Percentiles rank a stretch among this genome's conserved stretches.
These are phyloP conservation scores for Coffea canephora DNA, from an alignment of 257 asterid genomes.

Conservation along the genomic window DNA sequence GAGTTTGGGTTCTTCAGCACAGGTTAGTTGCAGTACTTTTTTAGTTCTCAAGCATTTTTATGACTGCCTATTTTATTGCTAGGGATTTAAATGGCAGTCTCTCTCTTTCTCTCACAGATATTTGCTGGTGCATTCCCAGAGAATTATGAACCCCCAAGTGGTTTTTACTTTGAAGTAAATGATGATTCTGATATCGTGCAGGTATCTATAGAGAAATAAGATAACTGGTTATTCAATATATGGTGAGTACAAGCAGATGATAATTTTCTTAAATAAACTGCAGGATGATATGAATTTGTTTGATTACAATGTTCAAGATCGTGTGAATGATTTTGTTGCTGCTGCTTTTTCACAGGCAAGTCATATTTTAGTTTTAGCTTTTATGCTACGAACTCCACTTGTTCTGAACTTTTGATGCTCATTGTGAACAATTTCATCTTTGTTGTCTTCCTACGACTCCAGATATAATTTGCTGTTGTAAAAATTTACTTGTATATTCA, in stretches of 20 bases:
- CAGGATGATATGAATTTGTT: conserved; percentile 71
- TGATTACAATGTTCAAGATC: conserved; percentile 91
- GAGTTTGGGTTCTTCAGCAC: conserved; percentile 78
- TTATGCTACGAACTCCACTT: not conserved
- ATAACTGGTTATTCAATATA: conserved; percentile 11
- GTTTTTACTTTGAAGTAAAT: conserved; percentile 80
- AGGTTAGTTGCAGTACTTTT: conserved; percentile 39
- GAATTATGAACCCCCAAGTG: conserved; percentile 84
- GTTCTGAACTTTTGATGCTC: not conserved
- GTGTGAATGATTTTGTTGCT: conserved; percentile 87
- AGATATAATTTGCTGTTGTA: not conserved
- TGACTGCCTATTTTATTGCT: not conserved
- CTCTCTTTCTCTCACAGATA: conserved; percentile 43
- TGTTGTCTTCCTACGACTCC: not conserved
- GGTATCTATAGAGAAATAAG: conserved; percentile 36
- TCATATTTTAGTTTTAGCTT: conserved; percentile 1
- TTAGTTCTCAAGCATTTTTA: conserved; percentile 9
- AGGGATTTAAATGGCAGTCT: not conserved
- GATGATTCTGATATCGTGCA: conserved; percentile 76
- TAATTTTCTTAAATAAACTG: conserved; percentile 22
- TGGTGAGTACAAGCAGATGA: conserved; percentile 23
- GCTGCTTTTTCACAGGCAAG: conserved; percentile 82
- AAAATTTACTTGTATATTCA: not conserved
- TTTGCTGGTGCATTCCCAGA: conserved; percentile 94
- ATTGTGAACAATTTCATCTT: not conserved